Conservation (phyloP, 768 basidiomycete species). For the Roridomyces roridus region DNA sequence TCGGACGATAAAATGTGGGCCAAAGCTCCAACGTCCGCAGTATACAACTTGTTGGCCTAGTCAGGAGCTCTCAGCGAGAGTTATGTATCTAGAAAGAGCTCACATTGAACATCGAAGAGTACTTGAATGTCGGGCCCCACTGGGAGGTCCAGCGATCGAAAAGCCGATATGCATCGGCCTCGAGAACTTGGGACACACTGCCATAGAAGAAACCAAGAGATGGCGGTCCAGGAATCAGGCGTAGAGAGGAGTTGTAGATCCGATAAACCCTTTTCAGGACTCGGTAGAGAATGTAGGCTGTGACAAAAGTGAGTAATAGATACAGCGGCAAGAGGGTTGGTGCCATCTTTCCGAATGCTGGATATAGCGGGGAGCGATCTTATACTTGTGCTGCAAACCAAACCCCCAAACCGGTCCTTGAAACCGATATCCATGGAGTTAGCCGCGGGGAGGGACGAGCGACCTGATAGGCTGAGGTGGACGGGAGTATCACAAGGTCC, state of each 20-base stretch:
- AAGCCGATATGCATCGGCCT: background rate
- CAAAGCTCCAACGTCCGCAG: background rate
- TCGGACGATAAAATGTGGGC: background rate
- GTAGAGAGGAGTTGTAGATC: constrained; percentile 1
- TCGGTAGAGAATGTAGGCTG: background rate
- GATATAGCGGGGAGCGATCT: no score
- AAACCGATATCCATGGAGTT: no score
- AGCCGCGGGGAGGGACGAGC: no score
- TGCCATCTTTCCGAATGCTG: no score
- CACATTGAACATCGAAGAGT: background rate
- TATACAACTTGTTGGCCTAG: background rate
- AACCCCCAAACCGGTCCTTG: no score
- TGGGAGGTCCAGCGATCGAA: background rate
- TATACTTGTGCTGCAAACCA: no score
- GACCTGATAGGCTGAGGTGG: no score
- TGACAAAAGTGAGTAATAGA: background rate
- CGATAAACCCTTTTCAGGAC: background rate
- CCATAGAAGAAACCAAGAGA: background rate
- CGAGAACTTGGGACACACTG: background rate
- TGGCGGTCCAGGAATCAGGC: constrained; percentile 1
- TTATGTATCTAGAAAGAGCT: background rate
- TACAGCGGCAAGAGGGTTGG: background rate
- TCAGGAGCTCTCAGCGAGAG: no score
- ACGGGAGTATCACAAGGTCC: no score
- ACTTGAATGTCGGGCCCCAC: background rate